Evolutionary conservation across 345 rosid species (phyloP).

Genomic region (Cochlearia excelsa): DNA sequence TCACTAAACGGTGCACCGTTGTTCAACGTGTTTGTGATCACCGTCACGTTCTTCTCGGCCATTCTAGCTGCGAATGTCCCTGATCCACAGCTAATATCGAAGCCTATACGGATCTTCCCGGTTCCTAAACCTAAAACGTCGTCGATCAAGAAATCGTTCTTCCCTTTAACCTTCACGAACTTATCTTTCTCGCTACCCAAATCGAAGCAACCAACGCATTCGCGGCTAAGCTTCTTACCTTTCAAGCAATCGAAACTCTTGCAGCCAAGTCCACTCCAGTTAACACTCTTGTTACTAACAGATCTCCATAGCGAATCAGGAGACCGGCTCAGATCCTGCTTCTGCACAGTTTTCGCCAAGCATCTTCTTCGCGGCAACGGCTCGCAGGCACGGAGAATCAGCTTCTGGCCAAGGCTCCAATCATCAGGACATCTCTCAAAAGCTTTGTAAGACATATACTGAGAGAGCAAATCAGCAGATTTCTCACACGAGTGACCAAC

Average conservation of each 20-base stretch:
- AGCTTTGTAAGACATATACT: slow-evolving; percentile 72
- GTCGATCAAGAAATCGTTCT: slow-evolving; percentile 76
- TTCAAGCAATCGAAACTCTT: slow-evolving; percentile 75
- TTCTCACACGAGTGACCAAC: slow-evolving; percentile 91
- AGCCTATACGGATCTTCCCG: slow-evolving; percentile 76
- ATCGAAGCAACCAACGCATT: slow-evolving; percentile 83
- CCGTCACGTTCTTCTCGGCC: slow-evolving; percentile 88
- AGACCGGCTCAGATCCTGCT: slow-evolving; percentile 53
- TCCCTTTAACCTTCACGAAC: slow-evolving; percentile 65
- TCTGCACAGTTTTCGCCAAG: slow-evolving; percentile 59
- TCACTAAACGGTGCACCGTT: slow-evolving; percentile 75
- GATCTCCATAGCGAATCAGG: slow-evolving; percentile 78
- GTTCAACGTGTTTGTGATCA: slow-evolving; percentile 66
- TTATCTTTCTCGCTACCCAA: slow-evolving; percentile 56
- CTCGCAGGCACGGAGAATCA: slow-evolving; percentile 72
- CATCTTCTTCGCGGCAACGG: slow-evolving; percentile 92
- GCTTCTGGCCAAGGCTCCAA: slow-evolving; percentile 75
- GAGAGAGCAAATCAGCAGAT: slow-evolving; percentile 80
- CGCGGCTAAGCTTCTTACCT: slow-evolving; percentile 66
- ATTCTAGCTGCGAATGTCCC: slow-evolving; percentile 89
- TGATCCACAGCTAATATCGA: slow-evolving; percentile 84
- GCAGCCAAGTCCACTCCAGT: slow-evolving; percentile 94
- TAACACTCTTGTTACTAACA: slow-evolving; percentile 68
- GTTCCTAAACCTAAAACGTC: slow-evolving; percentile 69
- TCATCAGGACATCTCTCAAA: slow-evolving; percentile 72